Conservation (phyloP, 2,329 filamentous ascomycete genomes). For the Ophioceras dolichostomum region DNA sequence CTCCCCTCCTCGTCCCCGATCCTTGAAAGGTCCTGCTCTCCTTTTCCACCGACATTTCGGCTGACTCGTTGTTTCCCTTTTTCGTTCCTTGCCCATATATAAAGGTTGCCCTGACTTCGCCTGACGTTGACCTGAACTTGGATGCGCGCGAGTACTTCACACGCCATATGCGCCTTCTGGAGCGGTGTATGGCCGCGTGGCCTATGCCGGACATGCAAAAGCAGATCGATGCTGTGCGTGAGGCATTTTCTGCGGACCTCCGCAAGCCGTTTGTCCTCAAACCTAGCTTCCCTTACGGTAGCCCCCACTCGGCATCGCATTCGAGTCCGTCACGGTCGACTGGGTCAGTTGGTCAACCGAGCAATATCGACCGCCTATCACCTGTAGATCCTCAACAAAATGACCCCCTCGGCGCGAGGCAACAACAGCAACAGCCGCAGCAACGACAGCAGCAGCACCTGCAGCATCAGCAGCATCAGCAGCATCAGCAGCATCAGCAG, state of each 20-base stretch:
- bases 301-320: conserved; percentile 50
- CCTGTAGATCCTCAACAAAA: conserved; percentile 14
- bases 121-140: conserved; percentile 74
- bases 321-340: conserved; percentile 20
- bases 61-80: conserved; percentile 1
- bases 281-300: conserved; percentile 75
- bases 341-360: too few species aligned
- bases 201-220: conserved; percentile 82
- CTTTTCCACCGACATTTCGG: too few species aligned
- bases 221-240: conserved; percentile 77
- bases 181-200: conserved; percentile 72
- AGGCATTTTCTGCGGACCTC: conserved; percentile 81
- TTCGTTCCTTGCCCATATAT: conserved; percentile 4
- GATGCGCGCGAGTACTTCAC: conserved; percentile 86
- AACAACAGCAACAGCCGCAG: conserved; percentile 25
- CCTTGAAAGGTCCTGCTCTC: background rate
- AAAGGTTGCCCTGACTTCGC: conserved; percentile 84
- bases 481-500: conserved; percentile 8
- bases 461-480: conserved; percentile 34
- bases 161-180: conserved; percentile 85
- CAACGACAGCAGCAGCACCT: conserved; percentile 16
- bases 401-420: conserved; percentile 8
- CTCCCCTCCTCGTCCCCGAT: too few species aligned
- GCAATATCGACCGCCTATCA: too few species aligned
- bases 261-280: conserved; percentile 83